Percentiles rank a stretch among this genome's conserved stretches.
phyloP scores from a whole-genome alignment of 2,329 filamentous ascomycete genomes.

The Penicillium sp. region DNA sequence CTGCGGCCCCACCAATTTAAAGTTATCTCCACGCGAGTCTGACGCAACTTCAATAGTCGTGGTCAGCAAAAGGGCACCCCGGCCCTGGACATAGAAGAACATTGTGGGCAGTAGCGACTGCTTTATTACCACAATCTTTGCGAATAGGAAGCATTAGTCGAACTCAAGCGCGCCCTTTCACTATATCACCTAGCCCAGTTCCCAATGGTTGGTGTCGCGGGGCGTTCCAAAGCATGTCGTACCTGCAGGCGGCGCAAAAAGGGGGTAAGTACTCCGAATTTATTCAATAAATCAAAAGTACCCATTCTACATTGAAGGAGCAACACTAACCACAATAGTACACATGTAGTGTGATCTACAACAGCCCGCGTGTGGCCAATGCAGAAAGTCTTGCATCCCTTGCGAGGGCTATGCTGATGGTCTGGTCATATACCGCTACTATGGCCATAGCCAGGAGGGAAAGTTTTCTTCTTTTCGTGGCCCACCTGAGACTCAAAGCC shows the following conservation, averaged over 20 bases:
- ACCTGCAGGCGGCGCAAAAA: too few species aligned
- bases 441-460: neutral
- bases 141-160: rapidly evolving
- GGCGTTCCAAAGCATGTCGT: too few species aligned
- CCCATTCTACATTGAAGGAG: too few species aligned
- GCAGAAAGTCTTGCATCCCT: too few species aligned
- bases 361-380: too few species aligned
- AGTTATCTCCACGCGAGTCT: neutral
- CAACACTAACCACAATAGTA: too few species aligned
- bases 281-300: too few species aligned
- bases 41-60: neutral
- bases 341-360: too few species aligned
- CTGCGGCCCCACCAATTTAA: neutral
- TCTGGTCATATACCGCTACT: neutral
- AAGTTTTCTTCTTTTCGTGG: neutral
- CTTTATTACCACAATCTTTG: neutral
- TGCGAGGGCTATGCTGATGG: too few species aligned
- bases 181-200: neutral
- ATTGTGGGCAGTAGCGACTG: neutral
- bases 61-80: neutral
- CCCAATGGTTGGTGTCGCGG: neutral
- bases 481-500: too few species aligned
- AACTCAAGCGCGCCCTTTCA: neutral
- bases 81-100: neutral
- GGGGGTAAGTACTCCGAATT: too few species aligned